Percentiles rank a stretch among this genome's conserved stretches.
These are phyloP conservation scores for Dactylellina sp. DNA, from an alignment of 2,329 filamentous ascomycete genomes.

Conservation along the genomic window DNA sequence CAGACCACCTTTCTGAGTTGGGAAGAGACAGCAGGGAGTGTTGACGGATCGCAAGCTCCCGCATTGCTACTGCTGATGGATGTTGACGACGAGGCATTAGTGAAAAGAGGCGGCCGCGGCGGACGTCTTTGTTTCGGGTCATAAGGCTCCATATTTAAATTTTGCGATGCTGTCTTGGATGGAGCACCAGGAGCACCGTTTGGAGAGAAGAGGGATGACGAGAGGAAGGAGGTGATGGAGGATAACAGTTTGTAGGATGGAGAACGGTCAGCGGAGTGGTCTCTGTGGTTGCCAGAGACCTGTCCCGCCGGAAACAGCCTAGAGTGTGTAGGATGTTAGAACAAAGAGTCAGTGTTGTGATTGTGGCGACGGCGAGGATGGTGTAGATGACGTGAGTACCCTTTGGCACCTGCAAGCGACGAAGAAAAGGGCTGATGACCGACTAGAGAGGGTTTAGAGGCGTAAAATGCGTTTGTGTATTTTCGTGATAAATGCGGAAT, in stretches of 20 bases:
- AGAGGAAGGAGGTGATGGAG: slow-evolving; percentile 55
- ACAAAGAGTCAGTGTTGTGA: slow-evolving; percentile 3
- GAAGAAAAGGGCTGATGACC: background rate
- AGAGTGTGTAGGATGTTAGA: background rate
- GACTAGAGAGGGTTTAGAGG: slow-evolving; percentile 8
- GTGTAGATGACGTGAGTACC: slow-evolving; percentile 4
- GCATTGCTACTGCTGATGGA: slow-evolving; percentile 13
- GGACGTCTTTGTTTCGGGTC: slow-evolving; percentile 52
- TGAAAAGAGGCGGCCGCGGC: slow-evolving; percentile 46
- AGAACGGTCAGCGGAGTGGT: slow-evolving; percentile 41
- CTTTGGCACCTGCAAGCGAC: background rate
- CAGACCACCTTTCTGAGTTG: slow-evolving; percentile 76
- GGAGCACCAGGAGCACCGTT: slow-evolving; percentile 54
- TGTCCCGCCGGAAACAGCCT: slow-evolving; percentile 32
- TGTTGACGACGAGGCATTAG: slow-evolving; percentile 20
- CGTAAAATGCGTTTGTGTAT: background rate
- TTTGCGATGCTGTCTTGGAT: slow-evolving; percentile 52
- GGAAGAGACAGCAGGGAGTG: slow-evolving; percentile 58
- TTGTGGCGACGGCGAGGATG: slow-evolving; percentile 8
- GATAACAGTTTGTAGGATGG: slow-evolving; percentile 55
- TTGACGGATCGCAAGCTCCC: slow-evolving; percentile 38
- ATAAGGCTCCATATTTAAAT: slow-evolving; percentile 48
- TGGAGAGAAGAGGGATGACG: slow-evolving; percentile 55
- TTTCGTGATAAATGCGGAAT: slow-evolving; percentile 36
- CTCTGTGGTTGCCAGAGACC: slow-evolving; percentile 55